These are phyloP conservation scores for Plasmodium billcollinsi DNA, from an alignment of 169 alveolate species.

Conservation along the genomic window DNA sequence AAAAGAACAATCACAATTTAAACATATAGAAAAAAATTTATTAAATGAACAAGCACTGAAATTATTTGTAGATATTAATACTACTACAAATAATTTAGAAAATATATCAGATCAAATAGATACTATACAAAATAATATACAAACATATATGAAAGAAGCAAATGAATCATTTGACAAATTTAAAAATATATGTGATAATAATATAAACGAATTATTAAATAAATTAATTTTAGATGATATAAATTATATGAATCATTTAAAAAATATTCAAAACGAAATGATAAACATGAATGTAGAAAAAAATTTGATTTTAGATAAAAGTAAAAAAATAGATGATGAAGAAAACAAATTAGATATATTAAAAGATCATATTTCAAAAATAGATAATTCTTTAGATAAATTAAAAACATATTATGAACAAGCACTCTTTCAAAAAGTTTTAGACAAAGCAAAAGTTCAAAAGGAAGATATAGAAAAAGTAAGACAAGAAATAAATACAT, in stretches of 20 bases:
- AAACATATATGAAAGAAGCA: not conserved
- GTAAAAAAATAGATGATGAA: constrained; percentile 5
- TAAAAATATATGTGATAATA: not conserved
- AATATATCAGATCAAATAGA: not conserved
- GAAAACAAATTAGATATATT: not conserved
- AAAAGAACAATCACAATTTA: not conserved
- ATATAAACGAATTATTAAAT: not conserved
- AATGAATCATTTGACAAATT: not conserved
- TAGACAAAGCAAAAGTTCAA: not conserved
- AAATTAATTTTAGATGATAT: not conserved
- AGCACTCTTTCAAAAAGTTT: constrained; percentile 21
- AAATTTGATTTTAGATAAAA: not conserved
- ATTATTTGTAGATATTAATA: not conserved
- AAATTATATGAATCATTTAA: constrained; percentile 4
- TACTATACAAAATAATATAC: not conserved
- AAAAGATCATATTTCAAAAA: not conserved
- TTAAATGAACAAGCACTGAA: not conserved
- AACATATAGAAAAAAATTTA: not conserved
- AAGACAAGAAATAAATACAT: constrained; percentile 10
- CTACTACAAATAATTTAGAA: not conserved
- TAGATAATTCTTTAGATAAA: constrained; percentile 7
- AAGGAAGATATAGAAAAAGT: constrained; percentile 8
- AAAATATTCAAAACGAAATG: not conserved
- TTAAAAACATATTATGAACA: constrained; percentile 24
- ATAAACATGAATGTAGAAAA: too few relatives aligned